phyloP scores from a whole-genome alignment of 306 rosid genomes.

The Cyamopsis tetragonoloba region DNA sequence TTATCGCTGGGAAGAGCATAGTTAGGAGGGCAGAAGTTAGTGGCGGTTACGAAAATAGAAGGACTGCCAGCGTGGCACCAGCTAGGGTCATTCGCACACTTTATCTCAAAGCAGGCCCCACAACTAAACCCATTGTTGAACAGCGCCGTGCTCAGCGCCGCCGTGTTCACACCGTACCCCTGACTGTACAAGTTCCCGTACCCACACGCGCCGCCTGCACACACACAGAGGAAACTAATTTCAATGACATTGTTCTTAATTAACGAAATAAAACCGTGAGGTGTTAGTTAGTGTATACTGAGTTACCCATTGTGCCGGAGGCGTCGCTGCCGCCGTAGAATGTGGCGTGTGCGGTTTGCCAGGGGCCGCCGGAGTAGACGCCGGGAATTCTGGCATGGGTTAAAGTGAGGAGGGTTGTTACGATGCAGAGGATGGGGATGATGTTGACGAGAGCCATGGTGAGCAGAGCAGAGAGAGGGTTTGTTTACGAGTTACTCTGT shows the following conservation, averaged over 20 bases:
- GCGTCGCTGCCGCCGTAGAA: conserved; percentile 90
- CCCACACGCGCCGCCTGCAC: conserved; percentile 93
- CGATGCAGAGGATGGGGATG: conserved; percentile 24
- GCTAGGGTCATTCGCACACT: conserved; percentile 51
- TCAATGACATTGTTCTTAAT: too few species aligned
- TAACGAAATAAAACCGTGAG: too few species aligned
- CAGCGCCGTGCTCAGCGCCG: conserved; percentile 79
- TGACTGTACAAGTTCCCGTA: conserved; percentile 80
- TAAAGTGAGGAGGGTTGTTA: conserved; percentile 12
- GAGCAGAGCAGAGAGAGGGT: not conserved
- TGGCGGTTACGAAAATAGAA: conserved; percentile 70
- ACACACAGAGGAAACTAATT: too few species aligned
- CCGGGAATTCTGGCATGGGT: conserved; percentile 42
- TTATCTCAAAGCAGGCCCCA: conserved; percentile 79
- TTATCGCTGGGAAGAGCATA: conserved; percentile 63
- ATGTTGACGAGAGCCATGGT: not conserved
- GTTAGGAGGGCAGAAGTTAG: conserved; percentile 84
- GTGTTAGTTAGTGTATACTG: too few species aligned
- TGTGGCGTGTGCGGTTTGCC: conserved; percentile 85
- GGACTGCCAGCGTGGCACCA: conserved; percentile 86
- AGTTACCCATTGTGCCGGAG: conserved; percentile 95
- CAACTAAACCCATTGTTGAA: conserved; percentile 78
- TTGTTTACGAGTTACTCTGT: not conserved
- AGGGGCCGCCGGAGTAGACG: conserved; percentile 40
- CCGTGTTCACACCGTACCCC: conserved; percentile 83